Base-by-base conservation (phyloP, 2,329 filamentous ascomycete genomes). In the Cladosporium sp. region DNA sequence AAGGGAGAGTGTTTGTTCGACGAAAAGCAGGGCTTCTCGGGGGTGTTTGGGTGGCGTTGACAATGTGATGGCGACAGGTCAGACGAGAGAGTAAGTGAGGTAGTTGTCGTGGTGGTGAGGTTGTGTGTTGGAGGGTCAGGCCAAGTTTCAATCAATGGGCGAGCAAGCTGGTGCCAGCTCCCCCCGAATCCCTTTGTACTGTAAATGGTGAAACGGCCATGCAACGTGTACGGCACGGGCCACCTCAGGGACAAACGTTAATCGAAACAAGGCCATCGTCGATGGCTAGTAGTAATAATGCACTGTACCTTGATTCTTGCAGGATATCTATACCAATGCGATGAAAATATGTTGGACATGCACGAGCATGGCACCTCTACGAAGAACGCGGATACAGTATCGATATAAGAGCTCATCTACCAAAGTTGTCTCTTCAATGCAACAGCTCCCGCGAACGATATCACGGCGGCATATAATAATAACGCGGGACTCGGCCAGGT, bases 161-260 rank as follows among this genome's bases (percentile, higher is more conserved):
- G 11, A 5, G 31, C n/a, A 26, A 7, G 31, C 31, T 40, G 23
- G 16, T 21, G 56, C 35, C 56, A 59, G 37, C 58, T 61, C 50
- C 58, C 58, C 58, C 58, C 58, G 58, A 61, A 61, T 62, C 59
- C 59, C 59, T 62, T 62, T 61, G 58, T 61, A 33, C 53, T 61
- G 58, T 61, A 33, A 46, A 62, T 44, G 31, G 35, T 59, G 56
- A 59, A 59, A 59, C 56, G 21, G 21, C 29, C 52, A n/a, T 46
- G 49, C 49, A 52, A 52, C 49, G 49, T 52, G 23, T 52, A 26
- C 18, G 3, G 52, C 52, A 55, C 52, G 52, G 52, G 52, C 52
- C 52, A 14, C 33, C 26, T 46, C 56, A 59, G 56, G 56, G 56
- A 44, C 56, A 46, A 59, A 46, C 37, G 56, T 59, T 31, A 21